phyloP scores from a whole-genome alignment of 768 basidiomycete species.

The Boletus patriciae region DNA sequence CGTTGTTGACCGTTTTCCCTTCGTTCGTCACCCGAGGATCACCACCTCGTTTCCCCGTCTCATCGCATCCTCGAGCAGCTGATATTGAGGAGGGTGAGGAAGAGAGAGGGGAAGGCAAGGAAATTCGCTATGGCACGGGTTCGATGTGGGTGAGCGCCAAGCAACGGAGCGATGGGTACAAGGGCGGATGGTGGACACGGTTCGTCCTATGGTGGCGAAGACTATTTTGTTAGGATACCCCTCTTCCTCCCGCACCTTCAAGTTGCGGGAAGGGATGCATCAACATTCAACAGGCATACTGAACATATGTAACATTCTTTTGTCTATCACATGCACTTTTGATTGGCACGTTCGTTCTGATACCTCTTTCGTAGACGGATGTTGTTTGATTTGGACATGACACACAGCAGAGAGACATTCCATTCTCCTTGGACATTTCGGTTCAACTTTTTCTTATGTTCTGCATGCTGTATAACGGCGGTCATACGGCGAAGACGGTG shows the following conservation, averaged over 20 bases:
- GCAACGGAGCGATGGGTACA: conserved; percentile 61
- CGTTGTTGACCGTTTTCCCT: conserved; percentile 74
- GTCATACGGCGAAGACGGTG: background rate
- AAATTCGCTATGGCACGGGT: conserved; percentile 78
- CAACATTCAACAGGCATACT: conserved; percentile 18
- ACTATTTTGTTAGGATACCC: conserved; percentile 63
- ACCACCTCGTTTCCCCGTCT: conserved; percentile 68
- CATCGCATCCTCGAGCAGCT: conserved; percentile 37
- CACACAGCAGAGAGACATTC: conserved; percentile 7
- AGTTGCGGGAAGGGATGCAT: conserved; percentile 4
- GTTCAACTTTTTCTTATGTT: background rate
- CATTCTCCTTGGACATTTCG: conserved; percentile 4
- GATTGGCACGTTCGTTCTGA: conserved; percentile 25
- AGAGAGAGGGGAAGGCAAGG: conserved; percentile 51
- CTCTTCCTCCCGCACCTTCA: background rate
- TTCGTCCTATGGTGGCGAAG: conserved; percentile 79
- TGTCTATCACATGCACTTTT: conserved; percentile 29
- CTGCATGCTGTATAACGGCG: background rate
- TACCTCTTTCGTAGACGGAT: conserved; percentile 18
- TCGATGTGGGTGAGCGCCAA: conserved; percentile 73
- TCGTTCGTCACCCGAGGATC: conserved; percentile 66
- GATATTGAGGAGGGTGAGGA: conserved; percentile 75
- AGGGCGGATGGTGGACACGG: conserved; percentile 77
- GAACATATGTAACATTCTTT: conserved; percentile 38
- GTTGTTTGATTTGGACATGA: conserved; percentile 29